Evolutionary conservation across 345 rosid genomes (phyloP), one percentile per base, ranked within the genome.

Genomic region (Iberis pinnata): DNA sequence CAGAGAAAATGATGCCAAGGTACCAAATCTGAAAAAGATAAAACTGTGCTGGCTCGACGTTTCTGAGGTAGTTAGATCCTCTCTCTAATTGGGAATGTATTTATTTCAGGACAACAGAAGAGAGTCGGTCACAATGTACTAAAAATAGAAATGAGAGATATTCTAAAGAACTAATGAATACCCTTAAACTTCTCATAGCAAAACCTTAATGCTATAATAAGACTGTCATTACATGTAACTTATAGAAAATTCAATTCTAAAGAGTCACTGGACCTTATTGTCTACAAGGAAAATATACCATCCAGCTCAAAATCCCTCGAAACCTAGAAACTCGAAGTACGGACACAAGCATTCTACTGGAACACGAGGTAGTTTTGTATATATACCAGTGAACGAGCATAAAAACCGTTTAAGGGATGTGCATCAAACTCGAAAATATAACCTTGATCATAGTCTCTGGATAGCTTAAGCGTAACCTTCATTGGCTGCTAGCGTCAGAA

Each of bases 401-500:
- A 8, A 31, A 7, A 2, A n/a, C 35, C 43, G 13, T 5, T 1
- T 43, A 15, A 27, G 15, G 19, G 0, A 6, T 8, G 32, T 10
- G 4, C 35, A 60, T 60, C 39, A 43, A 20, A 18, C 14, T 25
- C 2, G 10, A 0, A 41, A n/a, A 35, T 22, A 9, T n/a, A n/a
- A n/a, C n/a, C n/a, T n/a, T n/a, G n/a, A n/a, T n/a, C n/a, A n/a
- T n/a, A n/a, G 52, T 65, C 45, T 43, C 63, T 17, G 27, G 9
- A 17, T 18, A 53, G 18, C 29, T 6, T 18, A 37, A 8, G 11
- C 4, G 8, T 44, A 31, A 59, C 24, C 56, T 35, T 78, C 73
- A 76, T 70, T 45, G 69, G 57, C 67, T 70, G 18, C 71, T 65
- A 11, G 85, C 61, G 47, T 67, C 66, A 4, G 71, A 39, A 32